phyloP scores from a whole-genome alignment of 257 asterid genomes.

The Ilex aquifolium region DNA sequence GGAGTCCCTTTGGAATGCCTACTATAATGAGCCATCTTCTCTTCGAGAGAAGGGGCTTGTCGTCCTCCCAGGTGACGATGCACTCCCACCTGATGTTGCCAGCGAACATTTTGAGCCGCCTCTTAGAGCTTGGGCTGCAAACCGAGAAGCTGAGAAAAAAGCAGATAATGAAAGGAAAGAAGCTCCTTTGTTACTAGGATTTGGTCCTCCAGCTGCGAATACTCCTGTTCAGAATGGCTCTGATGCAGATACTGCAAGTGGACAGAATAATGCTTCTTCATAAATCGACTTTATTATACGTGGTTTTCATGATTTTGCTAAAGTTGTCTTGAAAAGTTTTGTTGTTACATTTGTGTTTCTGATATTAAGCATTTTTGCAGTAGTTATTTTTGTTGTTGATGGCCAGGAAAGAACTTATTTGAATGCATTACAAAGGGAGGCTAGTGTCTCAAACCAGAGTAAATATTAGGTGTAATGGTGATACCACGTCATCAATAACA shows the following conservation, averaged over 20 bases:
- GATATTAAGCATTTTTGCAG: no score
- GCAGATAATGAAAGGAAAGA: constrained; percentile 37
- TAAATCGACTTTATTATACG: no score
- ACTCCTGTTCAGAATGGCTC: constrained; percentile 4
- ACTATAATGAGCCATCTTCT: constrained; percentile 61
- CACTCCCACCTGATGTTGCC: constrained; percentile 79
- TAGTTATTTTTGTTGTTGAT: no score
- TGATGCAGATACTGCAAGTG: background rate
- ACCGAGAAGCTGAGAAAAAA: constrained; percentile 31
- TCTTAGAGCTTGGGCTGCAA: constrained; percentile 75
- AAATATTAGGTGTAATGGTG: no score
- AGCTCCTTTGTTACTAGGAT: constrained; percentile 54
- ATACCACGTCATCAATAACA: no score
- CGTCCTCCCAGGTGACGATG: constrained; percentile 75
- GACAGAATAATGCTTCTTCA: constrained; percentile 5
- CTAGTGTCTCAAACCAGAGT: no score
- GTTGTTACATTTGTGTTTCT: no score
- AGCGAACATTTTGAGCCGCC: constrained; percentile 74
- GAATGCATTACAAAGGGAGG: no score
- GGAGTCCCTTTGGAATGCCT: constrained; percentile 71
- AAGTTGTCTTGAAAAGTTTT: no score
- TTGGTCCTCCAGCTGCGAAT: constrained; percentile 25
- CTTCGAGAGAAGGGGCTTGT: constrained; percentile 72
- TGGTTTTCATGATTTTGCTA: no score
- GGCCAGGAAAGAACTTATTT: no score